Conservation (phyloP, 2,329 filamentous ascomycete species). For the Ceratocystis harringtonii region DNA sequence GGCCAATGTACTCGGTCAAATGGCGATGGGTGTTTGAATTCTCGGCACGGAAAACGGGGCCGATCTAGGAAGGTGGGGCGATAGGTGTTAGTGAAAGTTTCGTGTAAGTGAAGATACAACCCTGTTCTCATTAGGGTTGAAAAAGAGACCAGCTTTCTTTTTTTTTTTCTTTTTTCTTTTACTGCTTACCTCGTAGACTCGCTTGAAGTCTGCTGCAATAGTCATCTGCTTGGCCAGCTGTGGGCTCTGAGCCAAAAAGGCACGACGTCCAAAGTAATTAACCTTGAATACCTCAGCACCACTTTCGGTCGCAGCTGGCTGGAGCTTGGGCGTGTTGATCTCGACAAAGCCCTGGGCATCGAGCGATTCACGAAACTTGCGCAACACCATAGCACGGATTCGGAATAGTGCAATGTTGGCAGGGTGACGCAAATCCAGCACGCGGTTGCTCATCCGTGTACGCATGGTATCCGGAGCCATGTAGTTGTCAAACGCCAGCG, state of each 20-base stretch:
- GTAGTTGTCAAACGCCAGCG: constrained; percentile 36
- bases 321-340: constrained; percentile 85
- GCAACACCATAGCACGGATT: constrained; percentile 65
- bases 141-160: not conserved
- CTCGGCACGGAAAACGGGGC: constrained; percentile 81
- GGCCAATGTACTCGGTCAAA: constrained; percentile 83
- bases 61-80: constrained; percentile 33
- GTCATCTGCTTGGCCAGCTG: constrained; percentile 89
- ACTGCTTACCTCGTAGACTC: constrained; percentile 56
- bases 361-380: constrained; percentile 62
- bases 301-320: constrained; percentile 79
- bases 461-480: constrained; percentile 30
- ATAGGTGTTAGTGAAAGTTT: not conserved
- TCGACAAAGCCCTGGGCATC: constrained; percentile 71
- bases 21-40: constrained; percentile 93
- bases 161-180: constrained; percentile 6
- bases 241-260: constrained; percentile 81
- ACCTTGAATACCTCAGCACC: constrained; percentile 84
- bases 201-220: constrained; percentile 75
- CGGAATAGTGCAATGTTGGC: constrained; percentile 79
- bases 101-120: not conserved
- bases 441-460: constrained; percentile 60
- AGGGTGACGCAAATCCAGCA: constrained; percentile 74
- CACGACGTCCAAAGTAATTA: constrained; percentile 76
- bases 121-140: not conserved